Conservation (phyloP, 352 stramenopile species). For the Globisporangium cylindrosporum region DNA sequence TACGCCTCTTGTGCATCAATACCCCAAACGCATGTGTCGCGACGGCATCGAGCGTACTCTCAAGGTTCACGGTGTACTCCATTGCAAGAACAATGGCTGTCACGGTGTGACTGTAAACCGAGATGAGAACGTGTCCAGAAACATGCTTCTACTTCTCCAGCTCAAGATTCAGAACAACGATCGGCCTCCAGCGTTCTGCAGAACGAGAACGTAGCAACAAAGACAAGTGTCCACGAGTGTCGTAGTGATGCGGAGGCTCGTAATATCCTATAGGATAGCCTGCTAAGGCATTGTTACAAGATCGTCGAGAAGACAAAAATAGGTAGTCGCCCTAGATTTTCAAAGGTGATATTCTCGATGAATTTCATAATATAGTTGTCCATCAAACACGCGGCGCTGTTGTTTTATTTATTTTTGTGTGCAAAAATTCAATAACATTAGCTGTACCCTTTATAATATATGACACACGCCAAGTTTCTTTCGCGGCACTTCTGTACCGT, state of each 20-base stretch:
- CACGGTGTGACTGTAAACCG: constrained; percentile 12
- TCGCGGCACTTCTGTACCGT: no score
- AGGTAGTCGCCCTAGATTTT: no score
- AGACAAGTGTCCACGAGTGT: constrained; percentile 15
- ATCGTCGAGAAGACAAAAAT: no score
- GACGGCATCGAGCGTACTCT: constrained; percentile 2
- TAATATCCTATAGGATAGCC: constrained; percentile 2
- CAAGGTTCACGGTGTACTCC: constrained; percentile 17
- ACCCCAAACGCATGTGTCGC: constrained; percentile 8
- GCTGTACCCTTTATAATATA: no score
- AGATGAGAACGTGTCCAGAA: constrained; percentile 7
- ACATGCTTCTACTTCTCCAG: constrained; percentile 10
- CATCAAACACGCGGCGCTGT: no score
- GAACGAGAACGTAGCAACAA: constrained; percentile 4
- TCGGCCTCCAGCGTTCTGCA: not conserved
- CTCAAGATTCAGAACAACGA: not conserved
- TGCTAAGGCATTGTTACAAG: no score
- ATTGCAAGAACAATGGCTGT: constrained; percentile 13
- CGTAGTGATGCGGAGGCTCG: not conserved
- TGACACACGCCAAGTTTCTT: no score
- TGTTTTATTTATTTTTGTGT: no score
- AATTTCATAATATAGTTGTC: no score
- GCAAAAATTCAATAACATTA: no score
- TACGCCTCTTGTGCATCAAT: not conserved
- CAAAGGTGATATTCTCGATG: no score